Evolutionary conservation across 768 basidiomycete genomes (phyloP).

Genomic region (Tricholoma sp.): DNA sequence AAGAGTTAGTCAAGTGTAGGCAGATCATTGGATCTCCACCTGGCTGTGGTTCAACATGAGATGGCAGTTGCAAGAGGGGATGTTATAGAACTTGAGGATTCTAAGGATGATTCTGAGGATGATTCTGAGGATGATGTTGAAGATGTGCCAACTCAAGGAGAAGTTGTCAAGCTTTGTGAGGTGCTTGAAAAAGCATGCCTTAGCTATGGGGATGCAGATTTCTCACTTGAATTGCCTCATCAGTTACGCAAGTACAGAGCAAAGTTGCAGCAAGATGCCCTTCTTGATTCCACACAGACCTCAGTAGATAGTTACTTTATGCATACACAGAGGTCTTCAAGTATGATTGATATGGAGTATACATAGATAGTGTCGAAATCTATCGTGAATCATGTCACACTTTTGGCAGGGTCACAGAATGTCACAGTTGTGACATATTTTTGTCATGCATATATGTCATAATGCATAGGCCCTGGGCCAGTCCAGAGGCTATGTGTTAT

Average conservation of each 20-base stretch:
- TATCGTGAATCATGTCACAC: not conserved
- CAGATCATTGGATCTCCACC: conserved; percentile 8
- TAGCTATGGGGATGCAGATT: conserved; percentile 1
- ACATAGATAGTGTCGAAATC: not conserved
- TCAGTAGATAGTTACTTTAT: conserved; percentile 1
- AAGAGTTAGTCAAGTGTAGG: conserved; percentile 10
- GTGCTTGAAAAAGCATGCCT: conserved; percentile 6
- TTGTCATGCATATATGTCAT: conserved; percentile 5
- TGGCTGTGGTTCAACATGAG: conserved; percentile 6
- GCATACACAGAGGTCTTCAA: not conserved
- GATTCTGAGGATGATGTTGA: not conserved
- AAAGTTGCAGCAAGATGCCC: not conserved
- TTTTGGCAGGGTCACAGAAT: conserved; percentile 2
- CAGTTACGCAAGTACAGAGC: conserved; percentile 5
- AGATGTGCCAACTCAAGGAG: not conserved
- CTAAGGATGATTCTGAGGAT: no score
- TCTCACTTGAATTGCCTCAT: conserved; percentile 4
- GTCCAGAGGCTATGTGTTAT: conserved; percentile 1
- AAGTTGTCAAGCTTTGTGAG: conserved; percentile 5
- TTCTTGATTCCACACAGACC: not conserved
- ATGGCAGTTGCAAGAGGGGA: conserved; percentile 1
- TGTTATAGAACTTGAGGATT: not conserved
- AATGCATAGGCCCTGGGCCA: conserved; percentile 6
- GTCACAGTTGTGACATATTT: conserved; percentile 1
- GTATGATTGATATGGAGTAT: not conserved